Evolutionary conservation across 2,329 filamentous ascomycete species (phyloP).

Genomic region (Pseudogymnoascus sp.): DNA sequence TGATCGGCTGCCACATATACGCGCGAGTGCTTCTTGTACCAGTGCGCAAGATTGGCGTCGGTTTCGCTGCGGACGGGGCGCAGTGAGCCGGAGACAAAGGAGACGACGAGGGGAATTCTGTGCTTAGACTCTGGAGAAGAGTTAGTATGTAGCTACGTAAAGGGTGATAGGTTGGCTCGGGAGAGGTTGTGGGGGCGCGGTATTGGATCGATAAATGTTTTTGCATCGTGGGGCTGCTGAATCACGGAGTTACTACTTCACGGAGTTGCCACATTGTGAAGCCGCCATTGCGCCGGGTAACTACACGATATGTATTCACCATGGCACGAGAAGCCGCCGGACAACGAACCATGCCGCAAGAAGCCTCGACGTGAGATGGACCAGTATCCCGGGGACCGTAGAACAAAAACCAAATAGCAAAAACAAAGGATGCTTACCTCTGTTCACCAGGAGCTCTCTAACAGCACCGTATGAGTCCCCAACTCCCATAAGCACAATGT

Average conservation of each 20-base stretch:
- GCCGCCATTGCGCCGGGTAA: too few relatives aligned
- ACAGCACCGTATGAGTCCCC: slow-evolving; percentile 84
- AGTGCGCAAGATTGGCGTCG: slow-evolving; percentile 61
- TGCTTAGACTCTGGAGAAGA: slow-evolving; percentile 49
- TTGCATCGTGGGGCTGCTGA: too few relatives aligned
- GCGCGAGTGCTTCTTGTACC: slow-evolving; percentile 76
- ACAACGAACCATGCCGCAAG: neutral
- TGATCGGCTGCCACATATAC: slow-evolving; percentile 73
- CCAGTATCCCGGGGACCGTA: neutral
- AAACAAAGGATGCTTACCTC: slow-evolving; percentile 44
- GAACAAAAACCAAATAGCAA: neutral
- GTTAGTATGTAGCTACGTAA: slow-evolving; percentile 12
- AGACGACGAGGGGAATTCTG: slow-evolving; percentile 63
- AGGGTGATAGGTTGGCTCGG: neutral
- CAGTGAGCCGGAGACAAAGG: slow-evolving; percentile 71
- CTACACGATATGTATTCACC: too few relatives aligned
- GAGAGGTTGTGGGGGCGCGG: neutral
- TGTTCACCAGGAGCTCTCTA: slow-evolving; percentile 68
- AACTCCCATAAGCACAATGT: slow-evolving; percentile 79
- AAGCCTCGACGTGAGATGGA: neutral
- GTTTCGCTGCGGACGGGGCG: slow-evolving; percentile 72
- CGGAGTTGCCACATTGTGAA: too few relatives aligned
- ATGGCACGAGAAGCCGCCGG: neutral
- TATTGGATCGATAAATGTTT: too few relatives aligned
- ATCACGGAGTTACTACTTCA: too few relatives aligned